Percentiles rank a stretch among this genome's conserved stretches.
phyloP scores from a whole-genome alignment of 2,329 filamentous ascomycete genomes.

The Fusarium tricinctum region DNA sequence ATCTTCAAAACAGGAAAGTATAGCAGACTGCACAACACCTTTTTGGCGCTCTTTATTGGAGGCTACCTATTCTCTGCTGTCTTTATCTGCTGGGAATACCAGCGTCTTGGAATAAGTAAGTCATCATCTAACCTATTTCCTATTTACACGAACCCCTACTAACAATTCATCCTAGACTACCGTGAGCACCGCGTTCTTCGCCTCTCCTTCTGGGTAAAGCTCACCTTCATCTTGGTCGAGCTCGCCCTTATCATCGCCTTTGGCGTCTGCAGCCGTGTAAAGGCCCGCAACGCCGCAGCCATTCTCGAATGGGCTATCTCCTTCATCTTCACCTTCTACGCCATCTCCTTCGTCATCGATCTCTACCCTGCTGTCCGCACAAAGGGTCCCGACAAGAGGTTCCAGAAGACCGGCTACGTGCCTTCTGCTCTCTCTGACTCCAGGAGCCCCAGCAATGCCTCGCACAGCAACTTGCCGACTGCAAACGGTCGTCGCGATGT shows the following conservation, averaged over 20 bases:
- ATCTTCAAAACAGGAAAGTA: slow-evolving; percentile 88
- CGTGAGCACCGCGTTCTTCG: slow-evolving; percentile 80
- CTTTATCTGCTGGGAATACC: slow-evolving; percentile 91
- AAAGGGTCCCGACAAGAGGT: slow-evolving; percentile 55
- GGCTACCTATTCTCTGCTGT: slow-evolving; percentile 89
- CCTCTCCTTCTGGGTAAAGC: slow-evolving; percentile 88
- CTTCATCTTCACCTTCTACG: slow-evolving; percentile 89
- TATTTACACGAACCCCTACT: not conserved
- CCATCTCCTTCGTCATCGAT: slow-evolving; percentile 89
- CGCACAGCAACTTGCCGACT: slow-evolving; percentile 19
- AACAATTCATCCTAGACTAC: slow-evolving; percentile 66
- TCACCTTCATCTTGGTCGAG: slow-evolving; percentile 86
- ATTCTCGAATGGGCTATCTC: slow-evolving; percentile 84
- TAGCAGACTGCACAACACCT: slow-evolving; percentile 76
- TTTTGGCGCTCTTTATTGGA: slow-evolving; percentile 85
- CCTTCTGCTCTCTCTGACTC: slow-evolving; percentile 38
- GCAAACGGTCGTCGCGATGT: slow-evolving; percentile 22
- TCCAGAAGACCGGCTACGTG: slow-evolving; percentile 46
- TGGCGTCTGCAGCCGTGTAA: slow-evolving; percentile 65
- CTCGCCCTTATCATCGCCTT: slow-evolving; percentile 81
- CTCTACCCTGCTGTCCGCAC: slow-evolving; percentile 82
- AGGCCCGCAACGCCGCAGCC: slow-evolving; percentile 75
- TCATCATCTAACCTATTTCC: slow-evolving; percentile 24
- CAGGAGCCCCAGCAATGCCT: slow-evolving; percentile 31
- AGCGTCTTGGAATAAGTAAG: slow-evolving; percentile 81